These are phyloP conservation scores for Syzygium jambos DNA, from an alignment of 345 rosid genomes.

Conservation along the genomic window DNA sequence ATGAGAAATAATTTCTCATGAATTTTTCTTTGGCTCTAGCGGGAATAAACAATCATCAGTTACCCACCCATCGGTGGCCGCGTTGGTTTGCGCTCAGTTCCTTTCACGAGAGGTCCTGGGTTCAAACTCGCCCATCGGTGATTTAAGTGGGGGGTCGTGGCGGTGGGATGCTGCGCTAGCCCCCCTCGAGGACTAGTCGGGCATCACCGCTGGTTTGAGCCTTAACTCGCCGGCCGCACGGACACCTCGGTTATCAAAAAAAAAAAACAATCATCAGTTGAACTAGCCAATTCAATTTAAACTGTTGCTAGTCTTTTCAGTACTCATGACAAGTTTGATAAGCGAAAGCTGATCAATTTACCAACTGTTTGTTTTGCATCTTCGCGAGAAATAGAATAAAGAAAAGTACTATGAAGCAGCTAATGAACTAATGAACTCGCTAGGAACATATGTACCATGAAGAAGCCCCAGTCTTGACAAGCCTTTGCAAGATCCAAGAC, in stretches of 20 bases:
- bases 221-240: too few species aligned
- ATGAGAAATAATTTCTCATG: not conserved
- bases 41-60: not conserved
- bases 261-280: not conserved
- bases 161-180: too few species aligned
- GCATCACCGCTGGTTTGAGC: too few species aligned
- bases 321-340: not conserved
- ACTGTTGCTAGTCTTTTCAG: not conserved
- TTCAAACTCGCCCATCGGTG: too few species aligned
- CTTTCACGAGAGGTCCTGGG: too few species aligned
- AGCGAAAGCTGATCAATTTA: not conserved
- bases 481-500: slow-evolving; percentile 35
- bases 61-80: too few species aligned
- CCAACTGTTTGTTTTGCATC: not conserved
- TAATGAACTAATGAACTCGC: not conserved
- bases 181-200: too few species aligned
- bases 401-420: not conserved
- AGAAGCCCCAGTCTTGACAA: slow-evolving; percentile 57
- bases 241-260: too few species aligned
- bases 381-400: not conserved
- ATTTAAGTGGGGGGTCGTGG: too few species aligned
- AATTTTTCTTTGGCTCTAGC: not conserved
- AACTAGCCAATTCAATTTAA: not conserved
- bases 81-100: too few species aligned
- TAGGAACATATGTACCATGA: slow-evolving; percentile 16